Base-by-base conservation (phyloP, 129 eudicot species). In the Flaveria brownii region DNA sequence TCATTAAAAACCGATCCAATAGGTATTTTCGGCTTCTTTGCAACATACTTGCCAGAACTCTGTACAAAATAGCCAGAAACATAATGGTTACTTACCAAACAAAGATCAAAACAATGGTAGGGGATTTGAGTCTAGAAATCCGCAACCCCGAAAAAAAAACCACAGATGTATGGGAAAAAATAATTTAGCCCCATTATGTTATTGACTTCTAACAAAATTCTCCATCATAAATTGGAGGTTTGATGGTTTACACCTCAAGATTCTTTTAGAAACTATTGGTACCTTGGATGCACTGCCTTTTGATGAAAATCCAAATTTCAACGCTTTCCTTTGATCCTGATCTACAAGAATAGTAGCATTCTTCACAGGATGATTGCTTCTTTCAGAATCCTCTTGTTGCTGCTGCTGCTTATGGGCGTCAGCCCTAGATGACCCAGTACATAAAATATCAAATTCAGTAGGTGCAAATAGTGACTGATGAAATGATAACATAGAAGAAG, bases 301-400 rank as follows among this genome's bases (percentile, higher is more conserved):
- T 54, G 92, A 84, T 39, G 99, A 86, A 82, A 95, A 95, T 54
- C 95, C 97, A 74, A 95, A 95, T 78, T 95, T 95, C 56, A 95
- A 74, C 39, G 85, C 85, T 88, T 95, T 95, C 78, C 99, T 78
- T 77, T 91, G 99, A 46, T 89, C 97, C 47, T 89, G 93, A 77
- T 91, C 96, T 3, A 85, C 96, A 85, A 90, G 86, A 50, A 82
- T 72, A 41, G 88, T 82, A 77, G 87, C 87, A 84, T 82, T 82
- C 76, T 68, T 88, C 33, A 74, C 67, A 10, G 85, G 82, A 66
- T 73, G 20, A 49, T 76, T 41, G 78, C 56, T 63, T 42, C 61
- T 75, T 56, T 80, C 91, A 56, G 88, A 22, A 62, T 87, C 89
- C 81, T 90, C 96, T 81, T 77, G 85, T 60, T 85, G 87, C 43